Base-by-base conservation (phyloP, 2,329 filamentous ascomycete genomes). In the Neonectria faginata region DNA sequence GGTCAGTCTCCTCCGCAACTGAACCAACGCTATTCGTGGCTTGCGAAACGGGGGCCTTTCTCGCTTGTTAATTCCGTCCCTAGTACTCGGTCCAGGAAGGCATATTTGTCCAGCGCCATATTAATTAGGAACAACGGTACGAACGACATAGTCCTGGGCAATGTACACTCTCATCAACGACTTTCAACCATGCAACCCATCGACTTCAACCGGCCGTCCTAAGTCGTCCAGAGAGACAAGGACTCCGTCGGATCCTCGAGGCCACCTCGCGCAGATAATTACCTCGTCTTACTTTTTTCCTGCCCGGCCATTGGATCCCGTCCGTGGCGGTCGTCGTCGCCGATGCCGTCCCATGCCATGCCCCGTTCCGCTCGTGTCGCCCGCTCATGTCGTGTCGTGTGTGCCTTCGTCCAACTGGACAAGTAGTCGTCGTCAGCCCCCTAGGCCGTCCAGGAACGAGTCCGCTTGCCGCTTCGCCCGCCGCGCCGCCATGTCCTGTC, bases 401-500 rank as follows among this genome's bases (percentile, higher is more conserved):
- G n/a, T 11, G 39, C 8, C 39, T 10, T 42, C 39, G 39, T 42
- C n/a, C 39, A 42, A 18, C 39, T 11, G 9, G n/a, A 42, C 39
- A 27, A 39, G 25, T 62, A 39, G 25, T 62, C 25, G 56, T 44
- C 33, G 22, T 65, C 54, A 67, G 31, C 62, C 67, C 48, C 65
- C 67, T 64, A 91, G 77, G 18, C 85, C 86, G 58, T 90, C 87
- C 71, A 97, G 77, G 77, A 96, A 96, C 67, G 81, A 86, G 71
- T 92, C 91, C 36, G 92, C 92, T 78, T 91, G 85, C 73, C 88
- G 89, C 78, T 88, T 90, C 31, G 86, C 87, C 75, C 87, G 82
- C 71, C 83, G 81, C 69, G 81, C 81, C 80, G 89, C 88, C 70
- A 93, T 86, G 69, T 88, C 85, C 73, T 81, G 83, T 75, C 87